Evolutionary conservation across 192 early-diverging fungal genomes (phyloP), one percentile per base, ranked within the genome.

Genomic region (Backusella tuberculispora): DNA sequence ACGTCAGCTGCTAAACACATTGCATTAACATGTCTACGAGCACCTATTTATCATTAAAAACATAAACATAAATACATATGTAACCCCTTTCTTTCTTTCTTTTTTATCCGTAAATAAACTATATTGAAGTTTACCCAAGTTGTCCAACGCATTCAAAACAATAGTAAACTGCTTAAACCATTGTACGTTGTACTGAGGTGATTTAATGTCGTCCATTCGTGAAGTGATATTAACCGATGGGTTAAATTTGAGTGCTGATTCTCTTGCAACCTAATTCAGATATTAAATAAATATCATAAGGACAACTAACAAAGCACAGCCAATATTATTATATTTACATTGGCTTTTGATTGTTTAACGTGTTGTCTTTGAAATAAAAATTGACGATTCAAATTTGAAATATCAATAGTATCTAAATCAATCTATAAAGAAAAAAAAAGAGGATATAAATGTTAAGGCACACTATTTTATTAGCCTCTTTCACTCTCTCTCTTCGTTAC

Each of bases 301-400:
- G 14, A 19, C 56, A 72, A 13, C 60, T 74, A 63, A 41, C 7
- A 8, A 29, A 34, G 29, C 29, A 2, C 2, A 34, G 2, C 29
- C 29, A 34, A 34, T 34, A 68, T n/a, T 37, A 41, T 40, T 63
- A n/a, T 42, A 73, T 86, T 82, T 79, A 93, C 94, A 63, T 92
- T 83, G 4, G 97, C 94, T 78, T 99, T 99, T 67, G 97, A 86
- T 80, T 95, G 92, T 72, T 91, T 91, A 69, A 99, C 94, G 79
- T 99, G 96, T 65, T 92, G 84, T 50, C 89, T 91, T 83, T 96
- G 97, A 87, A 99, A 99, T 64, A 99, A 87, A 72, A 99, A 99
- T 85, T 99, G 98, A n/a, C 98, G 85, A 84, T 99, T 99, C 64
- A 99, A 84, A 82, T 99, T 99, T 29, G 96, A 97, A 46, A 99